phyloP scores from a whole-genome alignment of 768 basidiomycete genomes.

The Hygrophoropsis aurantiaca region DNA sequence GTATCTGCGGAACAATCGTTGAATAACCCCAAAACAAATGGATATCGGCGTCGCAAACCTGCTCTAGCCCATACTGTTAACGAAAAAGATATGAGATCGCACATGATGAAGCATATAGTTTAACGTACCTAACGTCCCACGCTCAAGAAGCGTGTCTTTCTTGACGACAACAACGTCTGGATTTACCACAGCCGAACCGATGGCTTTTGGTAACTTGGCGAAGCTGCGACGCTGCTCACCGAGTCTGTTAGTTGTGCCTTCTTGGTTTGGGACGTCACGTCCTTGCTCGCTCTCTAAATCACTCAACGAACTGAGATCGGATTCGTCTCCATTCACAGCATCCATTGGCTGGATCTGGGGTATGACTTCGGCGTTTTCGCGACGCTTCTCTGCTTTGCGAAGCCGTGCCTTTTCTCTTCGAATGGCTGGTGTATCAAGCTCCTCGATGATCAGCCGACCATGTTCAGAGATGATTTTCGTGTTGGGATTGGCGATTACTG shows the following conservation, averaged over 20 bases:
- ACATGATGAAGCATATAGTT: neutral
- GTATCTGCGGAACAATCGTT: conserved; percentile 45
- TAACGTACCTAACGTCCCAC: conserved; percentile 65
- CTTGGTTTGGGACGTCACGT: conserved; percentile 11
- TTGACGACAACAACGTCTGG: conserved; percentile 34
- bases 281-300: conserved; percentile 37
- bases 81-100: conserved; percentile 3
- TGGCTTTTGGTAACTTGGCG: conserved; percentile 6
- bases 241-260: conserved; percentile 8
- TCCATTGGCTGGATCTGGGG: conserved; percentile 3
- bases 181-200: conserved; percentile 12
- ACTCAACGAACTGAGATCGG: conserved; percentile 47
- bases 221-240: conserved; percentile 3
- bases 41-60: too few species aligned
- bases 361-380: conserved; percentile 15
- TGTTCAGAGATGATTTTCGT: conserved; percentile 33
- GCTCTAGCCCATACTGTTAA: conserved; percentile 81
- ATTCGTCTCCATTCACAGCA: conserved; percentile 28
- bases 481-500: conserved; percentile 24
- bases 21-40: neutral
- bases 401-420: conserved; percentile 57
- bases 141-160: conserved; percentile 39
- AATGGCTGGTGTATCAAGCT: conserved; percentile 69
- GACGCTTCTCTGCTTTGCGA: conserved; percentile 41
- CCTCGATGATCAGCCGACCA: conserved; percentile 65